Conservation (phyloP, 768 basidiomycete genomes). For the Phanerochaete sordida region DNA sequence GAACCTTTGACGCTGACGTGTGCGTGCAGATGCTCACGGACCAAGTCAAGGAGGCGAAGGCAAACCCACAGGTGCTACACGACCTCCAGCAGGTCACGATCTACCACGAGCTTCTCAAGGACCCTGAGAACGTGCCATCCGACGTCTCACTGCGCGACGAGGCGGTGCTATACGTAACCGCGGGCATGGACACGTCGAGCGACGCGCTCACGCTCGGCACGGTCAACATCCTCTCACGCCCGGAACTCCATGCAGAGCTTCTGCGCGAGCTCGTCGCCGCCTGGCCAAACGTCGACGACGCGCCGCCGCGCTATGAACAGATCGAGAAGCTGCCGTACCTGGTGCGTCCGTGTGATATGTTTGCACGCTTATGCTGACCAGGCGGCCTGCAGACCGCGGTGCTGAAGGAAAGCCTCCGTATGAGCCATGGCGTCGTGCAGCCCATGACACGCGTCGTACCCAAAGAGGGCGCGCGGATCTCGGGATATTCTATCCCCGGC, state of each 20-base stretch:
- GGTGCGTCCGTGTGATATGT: no score
- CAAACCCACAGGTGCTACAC: conserved; percentile 23
- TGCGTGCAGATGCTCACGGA: conserved; percentile 12
- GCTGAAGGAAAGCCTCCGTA: conserved; percentile 42
- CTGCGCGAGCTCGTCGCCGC: conserved; percentile 30
- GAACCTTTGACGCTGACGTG: no score
- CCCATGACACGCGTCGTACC: conserved; percentile 40
- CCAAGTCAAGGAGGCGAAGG: conserved; percentile 18
- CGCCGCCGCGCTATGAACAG: conserved; percentile 27
- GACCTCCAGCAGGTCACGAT: conserved; percentile 32
- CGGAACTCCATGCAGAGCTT: conserved; percentile 27
- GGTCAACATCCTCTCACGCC: conserved; percentile 34
- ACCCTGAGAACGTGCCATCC: neutral
- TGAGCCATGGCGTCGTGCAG: conserved; percentile 36
- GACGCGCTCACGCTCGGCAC: conserved; percentile 35
- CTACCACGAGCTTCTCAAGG: conserved; percentile 30
- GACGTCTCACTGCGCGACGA: conserved; percentile 16
- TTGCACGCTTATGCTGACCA: neutral
- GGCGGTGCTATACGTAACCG: conserved; percentile 28
- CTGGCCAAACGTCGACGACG: conserved; percentile 37
- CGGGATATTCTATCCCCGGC: conserved; percentile 33
- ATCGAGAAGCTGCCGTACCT: conserved; percentile 46
- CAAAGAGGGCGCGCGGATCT: conserved; percentile 29
- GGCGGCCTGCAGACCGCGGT: conserved; percentile 38
- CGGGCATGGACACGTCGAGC: conserved; percentile 43